These are phyloP conservation scores for Rubroboletus satanas DNA, from an alignment of 768 basidiomycete species.

Conservation along the genomic window DNA sequence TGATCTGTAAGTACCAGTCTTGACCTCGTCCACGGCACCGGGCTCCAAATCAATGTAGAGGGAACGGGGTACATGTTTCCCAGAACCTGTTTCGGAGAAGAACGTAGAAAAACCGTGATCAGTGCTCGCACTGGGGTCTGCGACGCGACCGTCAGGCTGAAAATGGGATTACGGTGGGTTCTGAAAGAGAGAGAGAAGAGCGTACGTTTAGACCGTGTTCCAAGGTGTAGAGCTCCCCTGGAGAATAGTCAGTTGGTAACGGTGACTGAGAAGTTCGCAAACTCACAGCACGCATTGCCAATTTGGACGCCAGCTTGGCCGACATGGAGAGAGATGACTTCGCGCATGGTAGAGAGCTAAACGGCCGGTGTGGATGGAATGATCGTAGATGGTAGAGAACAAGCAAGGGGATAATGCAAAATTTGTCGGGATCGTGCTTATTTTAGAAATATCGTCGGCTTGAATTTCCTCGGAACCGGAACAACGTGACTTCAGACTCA, in stretches of 20 bases:
- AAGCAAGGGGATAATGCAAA: slow-evolving; percentile 12
- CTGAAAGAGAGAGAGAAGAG: slow-evolving; percentile 12
- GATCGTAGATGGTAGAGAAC: slow-evolving; percentile 14
- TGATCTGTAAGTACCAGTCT: slow-evolving; percentile 84
- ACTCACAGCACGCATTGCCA: slow-evolving; percentile 93
- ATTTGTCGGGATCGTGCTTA: slow-evolving; percentile 15
- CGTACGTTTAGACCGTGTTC: slow-evolving; percentile 94
- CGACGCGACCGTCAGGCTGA: slow-evolving; percentile 89
- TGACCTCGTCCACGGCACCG: slow-evolving; percentile 93
- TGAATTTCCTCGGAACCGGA: not conserved
- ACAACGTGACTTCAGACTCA: not conserved
- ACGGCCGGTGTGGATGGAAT: slow-evolving; percentile 1
- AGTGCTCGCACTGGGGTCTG: slow-evolving; percentile 45
- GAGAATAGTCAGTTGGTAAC: slow-evolving; percentile 14
- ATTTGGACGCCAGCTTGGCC: slow-evolving; percentile 96
- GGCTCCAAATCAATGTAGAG: slow-evolving; percentile 97
- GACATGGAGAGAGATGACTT: slow-evolving; percentile 95
- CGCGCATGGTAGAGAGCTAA: slow-evolving; percentile 55
- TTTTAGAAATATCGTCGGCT: slow-evolving; percentile 26
- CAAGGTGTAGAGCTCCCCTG: slow-evolving; percentile 97
- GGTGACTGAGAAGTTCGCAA: slow-evolving; percentile 1
- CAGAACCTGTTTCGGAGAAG: slow-evolving; percentile 92
- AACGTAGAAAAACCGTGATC: slow-evolving; percentile 96
- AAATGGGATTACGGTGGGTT: slow-evolving; percentile 12
- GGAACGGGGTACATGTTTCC: slow-evolving; percentile 94